phyloP scores from a whole-genome alignment of 2,329 filamentous ascomycete species.

The Leptographium radiaticola region DNA sequence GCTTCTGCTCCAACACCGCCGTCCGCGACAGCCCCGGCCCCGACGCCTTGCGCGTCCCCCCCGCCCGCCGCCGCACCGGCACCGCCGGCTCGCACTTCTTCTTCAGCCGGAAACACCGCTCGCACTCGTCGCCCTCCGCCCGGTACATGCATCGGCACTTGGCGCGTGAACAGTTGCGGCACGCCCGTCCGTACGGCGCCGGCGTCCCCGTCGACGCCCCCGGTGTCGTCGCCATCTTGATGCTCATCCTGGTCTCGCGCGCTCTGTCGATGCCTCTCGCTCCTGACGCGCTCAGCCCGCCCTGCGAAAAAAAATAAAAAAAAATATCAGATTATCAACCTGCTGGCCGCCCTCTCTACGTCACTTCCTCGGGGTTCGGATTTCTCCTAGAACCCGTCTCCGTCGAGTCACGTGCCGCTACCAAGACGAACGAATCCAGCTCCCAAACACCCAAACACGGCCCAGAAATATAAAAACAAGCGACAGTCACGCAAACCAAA shows the following conservation, averaged over 20 bases:
- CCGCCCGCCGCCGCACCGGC: conserved; percentile 23
- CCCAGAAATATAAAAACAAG: too few species aligned
- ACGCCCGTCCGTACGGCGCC: conserved; percentile 28
- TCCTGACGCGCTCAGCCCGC: background rate
- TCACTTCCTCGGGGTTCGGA: too few species aligned
- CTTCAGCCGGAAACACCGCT: conserved; percentile 29
- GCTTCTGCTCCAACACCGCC: conserved; percentile 34
- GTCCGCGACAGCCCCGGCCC: conserved; percentile 19
- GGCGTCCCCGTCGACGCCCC: conserved; percentile 6
- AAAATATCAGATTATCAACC: too few species aligned
- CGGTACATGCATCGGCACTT: conserved; percentile 35
- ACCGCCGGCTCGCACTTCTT: conserved; percentile 33
- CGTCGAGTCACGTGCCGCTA: too few species aligned
- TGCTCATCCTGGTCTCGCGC: background rate
- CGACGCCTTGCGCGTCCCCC: conserved; percentile 19
- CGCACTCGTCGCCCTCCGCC: conserved; percentile 18
- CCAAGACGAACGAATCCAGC: too few species aligned
- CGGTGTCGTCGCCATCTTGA: background rate
- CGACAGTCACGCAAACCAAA: too few species aligned
- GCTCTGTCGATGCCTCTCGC: background rate
- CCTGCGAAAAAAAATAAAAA: too few species aligned
- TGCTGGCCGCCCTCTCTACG: too few species aligned
- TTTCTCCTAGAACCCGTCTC: too few species aligned
- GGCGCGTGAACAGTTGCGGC: conserved; percentile 31
- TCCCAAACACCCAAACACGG: too few species aligned